A percentile compares a stretch with the other conserved stretches of the same genome.
Evolutionary conservation across 179 eudicot genomes (phyloP).

Genomic region (Nepenthes alata): DNA sequence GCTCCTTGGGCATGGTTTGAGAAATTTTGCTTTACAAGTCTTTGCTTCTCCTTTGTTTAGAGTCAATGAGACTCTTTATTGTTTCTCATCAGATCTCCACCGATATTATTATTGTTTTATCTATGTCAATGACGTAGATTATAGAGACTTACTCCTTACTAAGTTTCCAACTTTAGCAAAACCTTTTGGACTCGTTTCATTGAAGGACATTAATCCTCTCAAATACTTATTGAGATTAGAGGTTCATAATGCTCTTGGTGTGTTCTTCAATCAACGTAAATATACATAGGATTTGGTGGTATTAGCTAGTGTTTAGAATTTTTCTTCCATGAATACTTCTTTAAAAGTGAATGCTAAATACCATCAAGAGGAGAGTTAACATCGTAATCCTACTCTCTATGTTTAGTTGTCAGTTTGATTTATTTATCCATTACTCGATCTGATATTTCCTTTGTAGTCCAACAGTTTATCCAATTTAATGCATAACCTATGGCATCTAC

Average conservation of each 20-base stretch:
- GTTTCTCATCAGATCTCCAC: not conserved
- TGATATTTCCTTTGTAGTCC: not conserved
- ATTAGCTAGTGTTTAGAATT: not conserved
- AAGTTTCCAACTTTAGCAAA: not conserved
- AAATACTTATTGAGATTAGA: not conserved
- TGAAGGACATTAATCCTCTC: slow-evolving; percentile 3
- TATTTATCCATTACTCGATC: not conserved
- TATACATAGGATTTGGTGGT: not conserved
- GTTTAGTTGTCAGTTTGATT: too few species aligned
- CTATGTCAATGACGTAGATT: not conserved
- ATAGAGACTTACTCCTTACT: not conserved
- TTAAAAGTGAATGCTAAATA: too few species aligned
- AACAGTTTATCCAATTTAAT: not conserved
- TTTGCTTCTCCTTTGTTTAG: not conserved
- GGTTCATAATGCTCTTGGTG: not conserved
- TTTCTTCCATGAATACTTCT: too few species aligned
- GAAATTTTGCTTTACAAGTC: not conserved
- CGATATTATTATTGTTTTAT: not conserved
- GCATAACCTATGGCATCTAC: not conserved
- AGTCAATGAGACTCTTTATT: slow-evolving; percentile 6
- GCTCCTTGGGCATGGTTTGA: slow-evolving; percentile 8
- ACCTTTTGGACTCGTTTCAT: not conserved
- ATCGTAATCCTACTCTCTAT: too few species aligned
- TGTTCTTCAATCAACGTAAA: not conserved
- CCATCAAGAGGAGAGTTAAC: too few species aligned